These are phyloP conservation scores for Jasminum sambac DNA, from an alignment of 257 asterid species.

Conservation along the genomic window DNA sequence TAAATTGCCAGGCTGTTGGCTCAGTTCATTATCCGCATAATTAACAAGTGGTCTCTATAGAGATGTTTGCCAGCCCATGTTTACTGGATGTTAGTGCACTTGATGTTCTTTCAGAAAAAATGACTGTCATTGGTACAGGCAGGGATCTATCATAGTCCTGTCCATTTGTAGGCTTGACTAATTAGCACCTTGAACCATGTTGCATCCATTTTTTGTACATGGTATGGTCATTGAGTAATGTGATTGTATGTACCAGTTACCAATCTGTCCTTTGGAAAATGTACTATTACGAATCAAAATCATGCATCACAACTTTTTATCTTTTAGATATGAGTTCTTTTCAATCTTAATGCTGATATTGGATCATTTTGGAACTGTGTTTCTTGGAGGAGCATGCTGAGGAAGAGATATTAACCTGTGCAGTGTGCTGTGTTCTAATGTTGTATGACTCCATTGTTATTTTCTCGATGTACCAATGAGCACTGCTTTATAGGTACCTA, in stretches of 20 bases:
- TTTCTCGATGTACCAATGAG: background rate
- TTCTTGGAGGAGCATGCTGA: background rate
- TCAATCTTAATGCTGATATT: background rate
- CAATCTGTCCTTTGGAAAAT: background rate
- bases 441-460: no score
- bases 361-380: background rate
- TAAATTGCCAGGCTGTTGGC: background rate
- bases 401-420: background rate
- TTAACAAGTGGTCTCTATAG: background rate
- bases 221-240: background rate
- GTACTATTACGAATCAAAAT: background rate
- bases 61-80: background rate
- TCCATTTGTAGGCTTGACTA: background rate
- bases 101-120: background rate
- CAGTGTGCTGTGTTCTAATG: background rate
- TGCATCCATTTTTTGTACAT: background rate
- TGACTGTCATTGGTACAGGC: background rate
- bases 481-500: conserved; percentile 48
- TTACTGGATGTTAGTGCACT: background rate
- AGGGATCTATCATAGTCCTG: background rate
- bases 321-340: background rate
- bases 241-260: background rate
- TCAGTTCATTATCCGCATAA: background rate
- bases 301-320: background rate
- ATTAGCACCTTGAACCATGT: background rate